These are phyloP conservation scores for Byssothecium circinans DNA, from an alignment of 2,329 filamentous ascomycete species.

Conservation along the genomic window DNA sequence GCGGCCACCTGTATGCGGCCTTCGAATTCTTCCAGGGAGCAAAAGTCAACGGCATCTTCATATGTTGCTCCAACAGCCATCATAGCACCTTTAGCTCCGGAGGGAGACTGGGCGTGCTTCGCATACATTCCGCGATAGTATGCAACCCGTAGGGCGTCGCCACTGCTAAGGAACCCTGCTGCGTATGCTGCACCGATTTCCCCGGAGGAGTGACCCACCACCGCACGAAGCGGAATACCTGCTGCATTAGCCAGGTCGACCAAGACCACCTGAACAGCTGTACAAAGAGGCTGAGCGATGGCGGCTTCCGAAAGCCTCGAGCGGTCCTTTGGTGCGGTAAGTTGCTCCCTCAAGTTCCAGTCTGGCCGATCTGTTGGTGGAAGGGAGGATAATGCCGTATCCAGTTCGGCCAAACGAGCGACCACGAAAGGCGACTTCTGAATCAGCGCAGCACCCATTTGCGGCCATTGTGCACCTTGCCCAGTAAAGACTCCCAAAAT, in stretches of 20 bases:
- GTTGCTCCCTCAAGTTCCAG: slow-evolving; percentile 18
- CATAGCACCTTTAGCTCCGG: slow-evolving; percentile 35
- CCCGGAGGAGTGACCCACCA: slow-evolving; percentile 47
- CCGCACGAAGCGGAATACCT: slow-evolving; percentile 31
- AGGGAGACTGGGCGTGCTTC: slow-evolving; percentile 2
- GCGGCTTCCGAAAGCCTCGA: slow-evolving; percentile 16
- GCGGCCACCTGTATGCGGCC: slow-evolving; percentile 25
- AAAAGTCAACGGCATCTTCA: slow-evolving; percentile 14
- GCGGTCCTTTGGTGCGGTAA: slow-evolving; percentile 1
- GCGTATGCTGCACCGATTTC: slow-evolving; percentile 30
- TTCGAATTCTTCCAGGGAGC: slow-evolving; percentile 30
- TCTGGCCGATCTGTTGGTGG: slow-evolving; percentile 11
- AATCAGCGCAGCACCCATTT: slow-evolving; percentile 44
- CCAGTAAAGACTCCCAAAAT: slow-evolving; percentile 47
- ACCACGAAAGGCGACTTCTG: slow-evolving; percentile 17
- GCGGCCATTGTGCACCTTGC: slow-evolving; percentile 47
- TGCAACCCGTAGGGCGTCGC: slow-evolving; percentile 17
- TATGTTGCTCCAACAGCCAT: slow-evolving; percentile 20
- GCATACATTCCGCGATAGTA: slow-evolving; percentile 23
- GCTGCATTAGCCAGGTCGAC: slow-evolving; percentile 29
- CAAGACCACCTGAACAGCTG: slow-evolving; percentile 41
- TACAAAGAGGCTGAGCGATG: slow-evolving; percentile 40
- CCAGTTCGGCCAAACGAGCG: slow-evolving; percentile 20
- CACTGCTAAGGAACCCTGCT: slow-evolving; percentile 9
- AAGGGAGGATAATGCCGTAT: slow-evolving; percentile 11